These are phyloP conservation scores for Dendrobium chrysotoxum DNA, from an alignment of 106 monocot species.

Conservation along the genomic window DNA sequence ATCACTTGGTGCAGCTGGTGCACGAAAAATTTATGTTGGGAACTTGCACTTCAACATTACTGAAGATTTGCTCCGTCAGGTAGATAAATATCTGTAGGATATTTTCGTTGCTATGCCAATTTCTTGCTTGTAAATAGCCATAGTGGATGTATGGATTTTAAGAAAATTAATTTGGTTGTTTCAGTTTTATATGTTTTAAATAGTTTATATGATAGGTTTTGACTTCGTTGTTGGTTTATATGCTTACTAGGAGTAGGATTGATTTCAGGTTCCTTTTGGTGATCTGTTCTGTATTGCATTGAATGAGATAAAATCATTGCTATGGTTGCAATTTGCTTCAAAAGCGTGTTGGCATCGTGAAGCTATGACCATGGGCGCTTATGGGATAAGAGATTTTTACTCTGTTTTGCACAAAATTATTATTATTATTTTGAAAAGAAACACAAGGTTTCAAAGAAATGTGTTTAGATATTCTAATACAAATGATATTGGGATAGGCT, in stretches of 20 bases:
- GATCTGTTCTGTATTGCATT: not conserved
- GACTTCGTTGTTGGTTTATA: not conserved
- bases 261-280: not conserved
- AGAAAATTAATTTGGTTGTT: not conserved
- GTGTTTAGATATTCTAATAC: no score
- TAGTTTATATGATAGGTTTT: not conserved
- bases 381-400: no score
- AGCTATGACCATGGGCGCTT: not conserved
- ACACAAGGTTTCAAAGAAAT: no score
- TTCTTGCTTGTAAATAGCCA: not conserved
- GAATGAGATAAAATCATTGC: not conserved
- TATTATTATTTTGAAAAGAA: no score
- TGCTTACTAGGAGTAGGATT: not conserved
- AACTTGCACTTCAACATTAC: conserved; percentile 76
- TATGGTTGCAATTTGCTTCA: not conserved
- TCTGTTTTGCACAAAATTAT: no score
- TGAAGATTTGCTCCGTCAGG: conserved; percentile 71
- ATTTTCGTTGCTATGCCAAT: not conserved
- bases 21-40: conserved; percentile 81
- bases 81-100: conserved; percentile 5
- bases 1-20: conserved; percentile 33
- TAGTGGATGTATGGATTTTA: not conserved
- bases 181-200: not conserved
- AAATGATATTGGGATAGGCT: no score
- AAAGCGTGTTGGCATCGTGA: not conserved